phyloP scores from a whole-genome alignment of 2,329 filamentous ascomycete genomes.

The Aspergillus fumigatus region DNA sequence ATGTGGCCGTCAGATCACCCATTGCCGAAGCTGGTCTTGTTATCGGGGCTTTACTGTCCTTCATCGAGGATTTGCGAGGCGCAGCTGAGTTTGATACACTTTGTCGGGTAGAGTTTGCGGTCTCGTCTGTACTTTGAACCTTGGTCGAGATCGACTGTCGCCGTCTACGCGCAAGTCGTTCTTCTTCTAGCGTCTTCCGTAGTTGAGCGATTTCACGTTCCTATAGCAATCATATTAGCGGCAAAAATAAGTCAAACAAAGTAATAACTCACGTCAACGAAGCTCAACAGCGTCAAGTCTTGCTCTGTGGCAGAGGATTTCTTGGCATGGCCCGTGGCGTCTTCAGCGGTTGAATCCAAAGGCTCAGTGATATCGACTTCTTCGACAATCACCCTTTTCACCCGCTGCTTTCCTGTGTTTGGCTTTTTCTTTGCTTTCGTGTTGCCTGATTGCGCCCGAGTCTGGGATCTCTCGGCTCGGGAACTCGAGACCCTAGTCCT shows the following conservation, averaged over 20 bases:
- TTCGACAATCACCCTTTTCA: conserved; percentile 36
- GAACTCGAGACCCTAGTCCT: conserved; percentile 16
- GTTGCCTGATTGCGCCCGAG: conserved; percentile 15
- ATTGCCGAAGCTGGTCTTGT: conserved; percentile 31
- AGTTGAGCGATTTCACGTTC: conserved; percentile 49
- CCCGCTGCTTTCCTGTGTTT: conserved; percentile 37
- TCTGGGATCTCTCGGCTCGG: conserved; percentile 18
- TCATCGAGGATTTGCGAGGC: conserved; percentile 54
- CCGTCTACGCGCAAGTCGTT: conserved; percentile 43
- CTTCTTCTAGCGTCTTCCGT: conserved; percentile 53
- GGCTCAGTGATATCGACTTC: conserved; percentile 28
- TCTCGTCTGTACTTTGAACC: conserved; percentile 38
- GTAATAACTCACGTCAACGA: conserved; percentile 42
- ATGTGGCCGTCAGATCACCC: conserved; percentile 31
- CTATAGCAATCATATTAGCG: conserved; percentile 14
- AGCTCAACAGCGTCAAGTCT: conserved; percentile 52
- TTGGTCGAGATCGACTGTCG: conserved; percentile 29
- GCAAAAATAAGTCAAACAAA: background rate
- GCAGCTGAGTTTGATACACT: conserved; percentile 33
- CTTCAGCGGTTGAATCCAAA: conserved; percentile 23
- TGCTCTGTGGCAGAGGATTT: conserved; percentile 22
- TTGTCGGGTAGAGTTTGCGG: conserved; percentile 32
- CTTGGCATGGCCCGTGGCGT: conserved; percentile 23
- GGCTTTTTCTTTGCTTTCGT: conserved; percentile 26
- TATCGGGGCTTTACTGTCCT: conserved; percentile 41